phyloP scores from a whole-genome alignment of 768 basidiomycete genomes.

The Lentinula sp. region DNA sequence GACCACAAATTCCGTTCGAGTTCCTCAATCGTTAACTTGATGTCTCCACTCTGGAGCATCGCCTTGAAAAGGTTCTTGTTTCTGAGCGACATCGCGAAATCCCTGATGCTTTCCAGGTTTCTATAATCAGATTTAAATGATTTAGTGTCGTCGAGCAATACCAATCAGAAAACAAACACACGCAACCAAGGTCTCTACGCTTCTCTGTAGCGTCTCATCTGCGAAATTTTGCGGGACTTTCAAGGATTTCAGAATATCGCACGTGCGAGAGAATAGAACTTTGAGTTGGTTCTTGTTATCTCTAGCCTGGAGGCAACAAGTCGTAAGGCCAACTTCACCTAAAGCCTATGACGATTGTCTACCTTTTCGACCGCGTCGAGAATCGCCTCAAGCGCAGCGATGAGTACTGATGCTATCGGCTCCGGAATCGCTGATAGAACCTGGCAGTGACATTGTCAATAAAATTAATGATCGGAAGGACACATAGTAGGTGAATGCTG shows the following conservation, averaged over 20 bases:
- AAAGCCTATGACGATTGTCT: neutral
- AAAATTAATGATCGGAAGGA: neutral
- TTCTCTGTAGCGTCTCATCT: neutral
- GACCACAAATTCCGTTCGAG: slow-evolving; percentile 2
- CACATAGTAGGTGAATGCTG: neutral
- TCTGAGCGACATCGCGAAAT: neutral
- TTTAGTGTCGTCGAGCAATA: neutral
- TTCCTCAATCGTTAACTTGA: neutral
- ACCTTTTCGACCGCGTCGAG: neutral
- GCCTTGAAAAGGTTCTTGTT: neutral
- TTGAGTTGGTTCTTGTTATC: slow-evolving; percentile 2
- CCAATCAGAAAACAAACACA: neutral
- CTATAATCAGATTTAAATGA: neutral
- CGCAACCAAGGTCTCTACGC: slow-evolving; percentile 1
- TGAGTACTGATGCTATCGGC: neutral
- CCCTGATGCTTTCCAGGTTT: neutral
- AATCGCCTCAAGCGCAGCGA: neutral
- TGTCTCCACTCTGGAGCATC: neutral
- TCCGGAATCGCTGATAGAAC: neutral
- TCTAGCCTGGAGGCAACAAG: neutral
- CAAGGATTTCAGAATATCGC: neutral
- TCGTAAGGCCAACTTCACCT: neutral
- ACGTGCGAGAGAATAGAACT: neutral
- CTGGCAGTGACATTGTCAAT: neutral
- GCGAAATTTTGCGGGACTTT: neutral